Percentiles rank a stretch among this genome's conserved stretches.
Evolutionary conservation across 129 eudicot species (phyloP).

Genomic region (Calendula officinalis): DNA sequence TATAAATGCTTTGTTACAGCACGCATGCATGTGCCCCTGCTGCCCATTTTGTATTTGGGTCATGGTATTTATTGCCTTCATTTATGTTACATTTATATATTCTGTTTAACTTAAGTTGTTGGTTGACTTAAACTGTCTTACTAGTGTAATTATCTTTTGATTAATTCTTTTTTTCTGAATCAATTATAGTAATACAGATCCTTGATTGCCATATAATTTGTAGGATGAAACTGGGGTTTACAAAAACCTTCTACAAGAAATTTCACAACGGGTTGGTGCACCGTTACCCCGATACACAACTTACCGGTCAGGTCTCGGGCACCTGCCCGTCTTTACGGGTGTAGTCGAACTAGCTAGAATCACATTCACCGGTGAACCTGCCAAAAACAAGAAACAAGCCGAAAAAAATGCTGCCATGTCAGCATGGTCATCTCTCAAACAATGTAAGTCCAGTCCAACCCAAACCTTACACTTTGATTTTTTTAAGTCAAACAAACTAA

Average conservation of each 20-base stretch:
- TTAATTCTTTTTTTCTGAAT: background rate
- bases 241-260: constrained; percentile 80
- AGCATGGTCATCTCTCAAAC: constrained; percentile 76
- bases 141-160: background rate
- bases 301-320: constrained; percentile 70
- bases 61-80: constrained; percentile 31
- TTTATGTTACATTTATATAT: constrained; percentile 14
- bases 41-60: constrained; percentile 30
- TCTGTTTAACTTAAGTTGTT: constrained; percentile 1
- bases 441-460: constrained; percentile 45
- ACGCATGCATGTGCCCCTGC: constrained; percentile 53
- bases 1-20: constrained; percentile 38
- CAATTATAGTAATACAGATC: background rate
- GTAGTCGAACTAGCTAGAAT: constrained; percentile 69
- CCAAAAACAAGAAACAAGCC: constrained; percentile 83
- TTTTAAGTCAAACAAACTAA: background rate
- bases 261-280: constrained; percentile 80
- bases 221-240: constrained; percentile 91
- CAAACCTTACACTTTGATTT: background rate
- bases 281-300: constrained; percentile 75
- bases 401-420: constrained; percentile 86
- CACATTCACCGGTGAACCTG: constrained; percentile 64
- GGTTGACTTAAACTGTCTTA: background rate
- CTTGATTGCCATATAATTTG: constrained; percentile 4
- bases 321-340: constrained; percentile 71